Evolutionary conservation across 140 eudicot genomes (phyloP).

Genomic region (Anethum foeniculum): DNA sequence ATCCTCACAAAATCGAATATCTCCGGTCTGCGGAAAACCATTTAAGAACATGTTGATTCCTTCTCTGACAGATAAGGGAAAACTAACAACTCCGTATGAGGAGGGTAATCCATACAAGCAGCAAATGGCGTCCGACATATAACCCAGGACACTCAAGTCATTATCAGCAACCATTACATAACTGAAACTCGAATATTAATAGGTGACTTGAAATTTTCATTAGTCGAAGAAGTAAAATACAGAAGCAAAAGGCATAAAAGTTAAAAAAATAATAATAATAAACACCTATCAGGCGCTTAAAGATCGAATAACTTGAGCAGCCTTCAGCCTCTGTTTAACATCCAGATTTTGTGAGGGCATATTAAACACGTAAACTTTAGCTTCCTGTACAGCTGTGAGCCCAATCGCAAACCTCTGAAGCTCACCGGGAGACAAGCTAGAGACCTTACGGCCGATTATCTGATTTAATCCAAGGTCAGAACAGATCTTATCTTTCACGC

Average conservation of each 20-base stretch:
- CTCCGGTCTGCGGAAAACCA: slow-evolving; percentile 56
- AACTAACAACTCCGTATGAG: too few species aligned
- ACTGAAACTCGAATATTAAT: slow-evolving; percentile 21
- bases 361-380: slow-evolving; percentile 60
- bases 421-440: slow-evolving; percentile 58
- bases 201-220: neutral
- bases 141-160: slow-evolving; percentile 49
- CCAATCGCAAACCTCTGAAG: slow-evolving; percentile 69
- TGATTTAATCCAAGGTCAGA: slow-evolving; percentile 48
- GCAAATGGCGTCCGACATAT: too few species aligned
- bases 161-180: slow-evolving; percentile 61
- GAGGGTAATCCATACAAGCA: too few species aligned
- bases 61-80: too few species aligned
- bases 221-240: neutral
- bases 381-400: slow-evolving; percentile 40
- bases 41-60: slow-evolving; percentile 22
- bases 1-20: slow-evolving; percentile 54
- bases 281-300: slow-evolving; percentile 39
- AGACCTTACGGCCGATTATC: slow-evolving; percentile 54
- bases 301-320: slow-evolving; percentile 48
- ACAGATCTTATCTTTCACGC: slow-evolving; percentile 28
- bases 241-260: neutral
- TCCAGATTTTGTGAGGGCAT: slow-evolving; percentile 30
- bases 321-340: slow-evolving; percentile 43
- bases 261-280: neutral